These are phyloP conservation scores for Nannizzia gypsea DNA, from an alignment of 2,329 filamentous ascomycete genomes.

Conservation along the genomic window DNA sequence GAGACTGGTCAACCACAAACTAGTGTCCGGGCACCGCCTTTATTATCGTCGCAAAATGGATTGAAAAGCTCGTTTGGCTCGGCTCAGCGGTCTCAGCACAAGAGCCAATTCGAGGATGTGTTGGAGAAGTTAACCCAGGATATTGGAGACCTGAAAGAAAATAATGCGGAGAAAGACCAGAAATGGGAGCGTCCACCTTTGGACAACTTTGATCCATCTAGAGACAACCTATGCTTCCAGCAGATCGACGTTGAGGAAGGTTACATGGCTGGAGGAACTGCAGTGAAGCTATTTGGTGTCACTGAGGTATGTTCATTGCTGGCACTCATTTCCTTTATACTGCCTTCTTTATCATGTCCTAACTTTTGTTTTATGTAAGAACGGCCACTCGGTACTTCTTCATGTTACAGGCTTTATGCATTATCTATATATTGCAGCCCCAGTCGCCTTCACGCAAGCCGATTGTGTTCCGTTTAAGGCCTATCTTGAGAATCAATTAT, in stretches of 20 bases:
- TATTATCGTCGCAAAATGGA: slow-evolving; percentile 43
- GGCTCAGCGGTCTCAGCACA: slow-evolving; percentile 52
- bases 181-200: slow-evolving; percentile 65
- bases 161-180: slow-evolving; percentile 86
- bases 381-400: slow-evolving; percentile 80
- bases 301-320: slow-evolving; percentile 48
- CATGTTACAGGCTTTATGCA: slow-evolving; percentile 95
- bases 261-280: slow-evolving; percentile 58
- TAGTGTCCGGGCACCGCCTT: slow-evolving; percentile 43
- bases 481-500: slow-evolving; percentile 68
- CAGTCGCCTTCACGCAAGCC: slow-evolving; percentile 62
- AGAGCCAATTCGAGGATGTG: slow-evolving; percentile 84
- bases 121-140: slow-evolving; percentile 94
- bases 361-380: slow-evolving; percentile 25
- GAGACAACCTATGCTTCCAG: slow-evolving; percentile 73
- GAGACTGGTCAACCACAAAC: slow-evolving; percentile 46
- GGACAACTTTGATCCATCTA: slow-evolving; percentile 49
- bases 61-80: background rate
- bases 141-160: slow-evolving; percentile 71
- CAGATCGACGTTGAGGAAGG: slow-evolving; percentile 94
- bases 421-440: slow-evolving; percentile 88
- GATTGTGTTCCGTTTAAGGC: slow-evolving; percentile 69
- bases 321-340: background rate
- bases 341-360: background rate
- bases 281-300: slow-evolving; percentile 88